Evolutionary conservation across 2,329 filamentous ascomycete genomes (phyloP), one percentile per base, ranked within the genome.

Genomic region (Cladosporium sp.): DNA sequence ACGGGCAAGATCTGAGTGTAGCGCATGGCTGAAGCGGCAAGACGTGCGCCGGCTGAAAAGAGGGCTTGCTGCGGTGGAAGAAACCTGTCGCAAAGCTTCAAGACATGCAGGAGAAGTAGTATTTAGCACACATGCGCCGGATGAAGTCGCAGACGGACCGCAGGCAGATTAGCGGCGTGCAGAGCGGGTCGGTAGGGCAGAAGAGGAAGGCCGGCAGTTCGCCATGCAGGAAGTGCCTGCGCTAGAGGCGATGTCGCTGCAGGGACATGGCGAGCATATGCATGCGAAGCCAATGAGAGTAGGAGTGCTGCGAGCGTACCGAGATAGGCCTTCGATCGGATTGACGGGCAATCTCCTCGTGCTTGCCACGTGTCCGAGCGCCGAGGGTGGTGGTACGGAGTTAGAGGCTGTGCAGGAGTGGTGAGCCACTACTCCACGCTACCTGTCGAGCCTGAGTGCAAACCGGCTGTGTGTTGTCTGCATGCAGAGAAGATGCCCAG

Each of bases 201-300:
- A 17, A 11, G 8, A 45, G 34, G 42, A 20, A 56, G 54, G 28
- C 20, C 54, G 54, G 54, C 54, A 56, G 14, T 56, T 49, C 40
- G 17, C 42, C 36, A 28, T 49, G 42, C 34, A 34, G 30, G 6
- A 25, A 19, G 40, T 45, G 39, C 52, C 30, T 39, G 42, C 42
- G 54, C 54, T 47, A 56, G 42, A 55, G 47, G 47, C 50, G 50
- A 39, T 49, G 42, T n/a, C 9, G 51, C 38, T 43, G 51, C 51
- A 55, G 42, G 42, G 54, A 20, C 36, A 39, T 12, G 38, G 17
- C 9, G 25, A 22, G 20, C 9, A 15, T n/a, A 15, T 37, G 28
- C 30, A 36, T 36, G 47, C 19, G 38, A 49, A 20, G 42, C 54
- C 54, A 56, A 56, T 49, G 40, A 39, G 28, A 38, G 39, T 20